Evolutionary conservation across 2,329 filamentous ascomycete genomes (phyloP).

Genomic region (Gnomoniopsis smithogilvyi): DNA sequence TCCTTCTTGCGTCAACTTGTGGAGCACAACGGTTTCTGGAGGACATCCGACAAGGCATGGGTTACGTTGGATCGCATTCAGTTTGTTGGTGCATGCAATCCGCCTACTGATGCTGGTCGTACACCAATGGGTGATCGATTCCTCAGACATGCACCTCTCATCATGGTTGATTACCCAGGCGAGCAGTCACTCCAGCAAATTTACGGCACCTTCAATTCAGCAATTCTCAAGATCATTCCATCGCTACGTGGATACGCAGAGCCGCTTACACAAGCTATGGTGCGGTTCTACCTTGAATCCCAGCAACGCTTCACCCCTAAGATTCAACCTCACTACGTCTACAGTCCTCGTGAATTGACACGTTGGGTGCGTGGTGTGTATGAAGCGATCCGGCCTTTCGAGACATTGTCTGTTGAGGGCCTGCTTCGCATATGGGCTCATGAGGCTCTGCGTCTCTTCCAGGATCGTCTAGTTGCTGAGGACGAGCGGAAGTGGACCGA

Average conservation of each 20-base stretch:
- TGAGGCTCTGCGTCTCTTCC: conserved; percentile 92
- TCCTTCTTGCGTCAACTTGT: conserved; percentile 96
- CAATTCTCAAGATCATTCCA: conserved; percentile 94
- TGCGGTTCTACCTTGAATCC: conserved; percentile 91
- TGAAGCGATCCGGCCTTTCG: conserved; percentile 90
- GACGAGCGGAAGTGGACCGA: conserved; percentile 96
- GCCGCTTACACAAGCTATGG: conserved; percentile 94
- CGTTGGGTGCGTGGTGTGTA: conserved; percentile 97
- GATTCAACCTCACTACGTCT: conserved; percentile 98
- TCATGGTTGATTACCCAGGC: conserved; percentile 99
- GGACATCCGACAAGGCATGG: conserved; percentile 96
- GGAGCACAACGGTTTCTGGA: conserved; percentile 99
- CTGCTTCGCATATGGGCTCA: conserved; percentile 97
- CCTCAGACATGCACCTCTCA: conserved; percentile 91
- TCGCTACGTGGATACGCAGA: conserved; percentile 94
- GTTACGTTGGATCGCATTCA: conserved; percentile 97
- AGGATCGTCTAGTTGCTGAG: conserved; percentile 92
- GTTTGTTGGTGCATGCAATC: conserved; percentile 98
- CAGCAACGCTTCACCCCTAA: conserved; percentile 92
- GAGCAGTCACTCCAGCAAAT: conserved; percentile 94
- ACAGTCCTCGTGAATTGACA: conserved; percentile 97
- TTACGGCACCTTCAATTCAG: conserved; percentile 96
- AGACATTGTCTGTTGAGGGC: conserved; percentile 83
- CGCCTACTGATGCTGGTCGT: conserved; percentile 93
- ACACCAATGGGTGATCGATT: conserved; percentile 92